Base-by-base conservation (phyloP, 2,329 filamentous ascomycete species). In the Cyphellophora attinorum region DNA sequence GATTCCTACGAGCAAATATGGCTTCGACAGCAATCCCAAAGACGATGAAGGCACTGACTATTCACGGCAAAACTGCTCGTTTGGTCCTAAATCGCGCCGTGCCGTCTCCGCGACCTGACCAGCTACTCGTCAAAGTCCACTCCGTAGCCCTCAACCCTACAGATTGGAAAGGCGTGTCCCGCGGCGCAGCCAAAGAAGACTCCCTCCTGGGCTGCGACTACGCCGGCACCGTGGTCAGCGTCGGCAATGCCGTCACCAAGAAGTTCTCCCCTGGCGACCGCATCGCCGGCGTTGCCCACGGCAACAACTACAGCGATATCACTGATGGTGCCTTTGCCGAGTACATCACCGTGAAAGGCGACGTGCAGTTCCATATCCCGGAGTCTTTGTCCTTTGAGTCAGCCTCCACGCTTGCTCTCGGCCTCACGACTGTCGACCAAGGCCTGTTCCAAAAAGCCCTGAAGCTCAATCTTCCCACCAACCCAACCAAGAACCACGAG, bases 141-240 rank as follows among this genome's bases (percentile, higher is more conserved):
- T 39, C 42, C 11, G 36, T 40, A 8, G 42, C 43, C 5, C 38
- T 47, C 30, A 75, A 75, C 47, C 71, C 72, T 1, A 70, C 68
- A 0, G 72, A 76, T 49, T 74, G 68, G 68, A 72, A 72, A 44
- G 61, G 67, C 40, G 48, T 69, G 25, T 54, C 56, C 2, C 36
- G 17, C n/a, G 35, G 38, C 2, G 10, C 42, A 5, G 34, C 37
- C 5, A 49, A 51, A 1, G 47, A 55, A 0, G 64, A 65, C 4
- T 61, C 58, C 27, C 68, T 53, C 0, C 38, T 53, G 0, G 55
- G 54, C 2, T 57, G 50, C 32, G 55, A 58, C 35, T 59, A 54
- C 33, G 50, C 54, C 11, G 55, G 55, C 19, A 41, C 49, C 17
- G 51, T 58, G 19, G 46, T 51, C 17, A 45, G 51, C 21, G 34